These are phyloP conservation scores for Nothophoma quercina DNA, from an alignment of 2,329 filamentous ascomycete species.

Conservation along the genomic window DNA sequence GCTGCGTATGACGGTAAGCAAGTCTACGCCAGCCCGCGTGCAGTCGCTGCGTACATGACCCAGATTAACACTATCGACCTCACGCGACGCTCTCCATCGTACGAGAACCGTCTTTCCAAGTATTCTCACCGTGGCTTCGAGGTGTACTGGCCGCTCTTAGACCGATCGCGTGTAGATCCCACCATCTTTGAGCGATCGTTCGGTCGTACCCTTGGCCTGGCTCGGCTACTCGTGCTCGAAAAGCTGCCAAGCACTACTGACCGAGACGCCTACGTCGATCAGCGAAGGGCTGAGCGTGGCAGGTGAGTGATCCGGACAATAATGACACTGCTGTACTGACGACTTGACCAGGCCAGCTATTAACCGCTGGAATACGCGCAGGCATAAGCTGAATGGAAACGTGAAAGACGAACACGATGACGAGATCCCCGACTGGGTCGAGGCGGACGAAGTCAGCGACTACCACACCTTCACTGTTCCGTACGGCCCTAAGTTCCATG, in stretches of 20 bases:
- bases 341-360: constrained; percentile 60
- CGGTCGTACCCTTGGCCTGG: constrained; percentile 75
- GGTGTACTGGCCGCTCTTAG: constrained; percentile 77
- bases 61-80: constrained; percentile 84
- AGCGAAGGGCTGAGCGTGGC: constrained; percentile 75
- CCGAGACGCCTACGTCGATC: constrained; percentile 73
- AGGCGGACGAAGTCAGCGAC: constrained; percentile 76
- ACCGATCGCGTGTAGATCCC: constrained; percentile 79
- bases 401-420: constrained; percentile 81
- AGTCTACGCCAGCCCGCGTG: constrained; percentile 80
- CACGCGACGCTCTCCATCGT: constrained; percentile 80
- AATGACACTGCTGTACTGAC: neutral
- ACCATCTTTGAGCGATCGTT: constrained; percentile 89
- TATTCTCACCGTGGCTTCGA: constrained; percentile 84
- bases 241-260: constrained; percentile 73
- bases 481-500: constrained; percentile 64
- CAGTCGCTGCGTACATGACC: constrained; percentile 79
- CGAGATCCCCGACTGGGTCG: constrained; percentile 84
- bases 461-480: constrained; percentile 75
- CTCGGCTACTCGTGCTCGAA: constrained; percentile 80
- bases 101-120: constrained; percentile 86
- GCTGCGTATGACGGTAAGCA: constrained; percentile 82
- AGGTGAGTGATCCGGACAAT: neutral
- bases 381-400: constrained; percentile 64
- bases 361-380: constrained; percentile 52